These are phyloP conservation scores for Apiospora phragmitis DNA, from an alignment of 2,329 filamentous ascomycete genomes.

Conservation along the genomic window DNA sequence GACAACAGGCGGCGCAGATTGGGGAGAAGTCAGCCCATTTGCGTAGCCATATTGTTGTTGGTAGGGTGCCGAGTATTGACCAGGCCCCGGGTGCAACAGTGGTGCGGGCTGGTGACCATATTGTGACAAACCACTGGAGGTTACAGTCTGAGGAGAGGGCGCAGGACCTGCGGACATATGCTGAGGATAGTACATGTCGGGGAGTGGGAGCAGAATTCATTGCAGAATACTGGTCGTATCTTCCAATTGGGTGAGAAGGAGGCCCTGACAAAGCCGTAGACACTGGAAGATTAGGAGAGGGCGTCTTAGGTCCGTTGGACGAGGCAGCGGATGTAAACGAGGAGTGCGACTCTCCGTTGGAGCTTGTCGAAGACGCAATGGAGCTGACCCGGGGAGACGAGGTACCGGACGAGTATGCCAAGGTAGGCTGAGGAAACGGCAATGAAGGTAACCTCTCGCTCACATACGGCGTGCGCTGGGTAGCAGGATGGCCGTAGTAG, in stretches of 20 bases:
- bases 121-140: slow-evolving; percentile 71
- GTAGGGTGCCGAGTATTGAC: slow-evolving; percentile 65
- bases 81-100: slow-evolving; percentile 70
- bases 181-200: slow-evolving; percentile 81
- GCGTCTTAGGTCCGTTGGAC: slow-evolving; percentile 71
- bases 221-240: slow-evolving; percentile 48
- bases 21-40: slow-evolving; percentile 80
- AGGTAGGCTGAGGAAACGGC: slow-evolving; percentile 67
- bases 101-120: slow-evolving; percentile 80
- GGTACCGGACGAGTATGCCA: slow-evolving; percentile 69
- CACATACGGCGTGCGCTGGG: slow-evolving; percentile 66
- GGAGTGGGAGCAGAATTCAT: slow-evolving; percentile 78
- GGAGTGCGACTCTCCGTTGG: slow-evolving; percentile 53
- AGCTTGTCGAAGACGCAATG: slow-evolving; percentile 60
- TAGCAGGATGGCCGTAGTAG: slow-evolving; percentile 69
- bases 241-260: slow-evolving; percentile 37
- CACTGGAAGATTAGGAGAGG: slow-evolving; percentile 67
- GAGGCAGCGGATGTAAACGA: slow-evolving; percentile 56
- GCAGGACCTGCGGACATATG: slow-evolving; percentile 79
- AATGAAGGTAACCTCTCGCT: slow-evolving; percentile 74
- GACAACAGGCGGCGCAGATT: slow-evolving; percentile 65
- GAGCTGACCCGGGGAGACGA: slow-evolving; percentile 77
- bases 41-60: slow-evolving; percentile 73
- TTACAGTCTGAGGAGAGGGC: slow-evolving; percentile 74
- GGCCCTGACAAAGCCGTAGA: slow-evolving; percentile 45